Percentiles rank a stretch among this genome's conserved stretches.
Evolutionary conservation across 2,329 filamentous ascomycete genomes (phyloP).

Genomic region (Fusarium tuaranense): DNA sequence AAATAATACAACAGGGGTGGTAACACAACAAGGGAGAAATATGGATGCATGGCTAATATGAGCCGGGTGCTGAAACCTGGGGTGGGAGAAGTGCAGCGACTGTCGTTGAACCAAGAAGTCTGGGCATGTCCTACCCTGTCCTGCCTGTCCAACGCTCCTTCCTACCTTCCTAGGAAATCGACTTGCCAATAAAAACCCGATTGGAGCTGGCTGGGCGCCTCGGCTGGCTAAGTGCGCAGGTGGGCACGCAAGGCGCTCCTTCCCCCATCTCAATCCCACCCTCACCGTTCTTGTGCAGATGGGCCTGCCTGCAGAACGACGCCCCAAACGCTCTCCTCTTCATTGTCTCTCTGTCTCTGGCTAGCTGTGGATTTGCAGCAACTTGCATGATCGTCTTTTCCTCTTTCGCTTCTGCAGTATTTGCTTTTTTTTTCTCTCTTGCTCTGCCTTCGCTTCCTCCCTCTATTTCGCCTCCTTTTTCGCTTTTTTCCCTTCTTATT

Average conservation of each 20-base stretch:
- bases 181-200: conserved; percentile 32
- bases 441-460: not conserved
- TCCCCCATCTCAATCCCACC: conserved; percentile 18
- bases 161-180: not conserved
- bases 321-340: conserved; percentile 20
- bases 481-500: conserved; percentile 4
- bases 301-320: conserved; percentile 22
- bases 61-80: not conserved
- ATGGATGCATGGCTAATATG: not conserved
- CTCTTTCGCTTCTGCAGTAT: conserved; percentile 13
- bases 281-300: conserved; percentile 43
- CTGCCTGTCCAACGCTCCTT: conserved; percentile 8
- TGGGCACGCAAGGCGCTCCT: conserved; percentile 1
- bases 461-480: conserved; percentile 5
- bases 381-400: conserved; percentile 6
- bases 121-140: not conserved
- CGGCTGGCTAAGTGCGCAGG: conserved; percentile 9
- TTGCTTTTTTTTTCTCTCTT: not conserved
- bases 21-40: too few relatives aligned
- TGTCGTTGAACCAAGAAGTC: conserved; percentile 1
- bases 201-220: conserved; percentile 29
- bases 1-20: too few relatives aligned
- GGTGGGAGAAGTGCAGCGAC: not conserved
- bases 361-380: conserved; percentile 13
- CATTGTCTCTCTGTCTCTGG: not conserved